These are phyloP conservation scores for Baeospora myosura DNA, from an alignment of 1,284 basidiomycete genomes.

Conservation along the genomic window DNA sequence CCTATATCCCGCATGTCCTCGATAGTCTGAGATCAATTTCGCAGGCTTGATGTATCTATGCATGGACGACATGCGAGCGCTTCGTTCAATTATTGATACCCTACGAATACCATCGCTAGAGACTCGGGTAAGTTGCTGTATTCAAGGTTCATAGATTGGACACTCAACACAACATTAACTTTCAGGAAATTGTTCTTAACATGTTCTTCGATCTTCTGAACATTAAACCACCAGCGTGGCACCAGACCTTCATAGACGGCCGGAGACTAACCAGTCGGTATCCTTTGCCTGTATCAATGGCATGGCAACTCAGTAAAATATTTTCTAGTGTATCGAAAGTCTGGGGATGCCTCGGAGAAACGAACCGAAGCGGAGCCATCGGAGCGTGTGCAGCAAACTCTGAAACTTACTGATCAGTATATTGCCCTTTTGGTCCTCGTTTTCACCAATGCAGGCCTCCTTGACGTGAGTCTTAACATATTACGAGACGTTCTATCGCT, in stretches of 20 bases:
- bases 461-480: constrained; percentile 53
- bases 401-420: constrained; percentile 91
- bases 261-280: constrained; percentile 75
- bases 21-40: constrained; percentile 32
- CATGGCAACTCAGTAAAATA: constrained; percentile 3
- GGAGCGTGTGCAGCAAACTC: constrained; percentile 49
- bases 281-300: not conserved
- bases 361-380: constrained; percentile 24
- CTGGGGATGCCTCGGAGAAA: constrained; percentile 34
- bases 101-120: constrained; percentile 84
- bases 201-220: constrained; percentile 93
- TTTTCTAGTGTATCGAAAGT: constrained; percentile 61
- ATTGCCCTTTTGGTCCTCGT: constrained; percentile 84
- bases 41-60: constrained; percentile 88
- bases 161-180: constrained; percentile 5
- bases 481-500: not conserved
- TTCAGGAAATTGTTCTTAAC: constrained; percentile 83
- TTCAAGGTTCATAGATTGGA: not conserved
- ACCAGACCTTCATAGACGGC: constrained; percentile 83
- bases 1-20: constrained; percentile 1
- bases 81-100: constrained; percentile 80
- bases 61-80: constrained; percentile 80
- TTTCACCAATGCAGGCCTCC: constrained; percentile 80
- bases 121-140: constrained; percentile 57
- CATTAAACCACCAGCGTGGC: constrained; percentile 86